phyloP scores from a whole-genome alignment of 2,329 filamentous ascomycete genomes.

The Gnomoniopsis smithogilvyi region DNA sequence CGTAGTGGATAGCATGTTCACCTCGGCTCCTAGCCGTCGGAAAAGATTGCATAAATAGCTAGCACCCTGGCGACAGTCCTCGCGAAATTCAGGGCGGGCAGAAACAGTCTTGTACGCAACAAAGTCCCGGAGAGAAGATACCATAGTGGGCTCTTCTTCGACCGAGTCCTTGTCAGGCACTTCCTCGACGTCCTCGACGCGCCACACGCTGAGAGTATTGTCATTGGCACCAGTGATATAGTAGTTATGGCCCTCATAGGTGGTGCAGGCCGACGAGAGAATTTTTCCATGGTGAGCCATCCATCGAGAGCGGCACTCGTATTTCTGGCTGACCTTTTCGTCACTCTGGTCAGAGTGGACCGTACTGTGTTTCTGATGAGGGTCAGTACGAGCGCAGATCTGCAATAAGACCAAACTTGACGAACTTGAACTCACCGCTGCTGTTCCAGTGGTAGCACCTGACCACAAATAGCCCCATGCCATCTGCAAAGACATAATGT shows the following conservation, averaged over 20 bases:
- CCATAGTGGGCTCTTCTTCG: conserved; percentile 50
- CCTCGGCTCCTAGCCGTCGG: conserved; percentile 84
- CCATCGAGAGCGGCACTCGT: conserved; percentile 32
- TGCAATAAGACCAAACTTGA: neutral
- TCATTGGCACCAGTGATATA: conserved; percentile 95
- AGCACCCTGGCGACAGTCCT: conserved; percentile 89
- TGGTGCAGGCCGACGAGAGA: conserved; percentile 75
- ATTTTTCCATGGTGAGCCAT: conserved; percentile 81
- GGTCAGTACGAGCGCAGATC: conserved; percentile 2
- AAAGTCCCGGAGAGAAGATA: conserved; percentile 78
- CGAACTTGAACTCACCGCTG: conserved; percentile 60
- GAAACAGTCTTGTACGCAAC: conserved; percentile 92
- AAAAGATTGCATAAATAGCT: conserved; percentile 88
- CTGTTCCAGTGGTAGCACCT: conserved; percentile 82
- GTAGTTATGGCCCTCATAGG: conserved; percentile 69
- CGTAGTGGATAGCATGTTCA: conserved; percentile 83
- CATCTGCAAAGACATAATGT: conserved; percentile 84
- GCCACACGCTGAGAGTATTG: conserved; percentile 84
- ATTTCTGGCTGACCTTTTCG: conserved; percentile 53
- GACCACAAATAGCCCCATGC: conserved; percentile 83
- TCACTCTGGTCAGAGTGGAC: conserved; percentile 57
- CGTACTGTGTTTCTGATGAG: conserved; percentile 59
- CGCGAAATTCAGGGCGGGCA: conserved; percentile 77
- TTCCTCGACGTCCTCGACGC: conserved; percentile 52
- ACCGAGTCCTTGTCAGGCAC: conserved; percentile 34